These are phyloP conservation scores for Orbilia oligospora DNA, from an alignment of 2,329 filamentous ascomycete genomes.

Conservation along the genomic window DNA sequence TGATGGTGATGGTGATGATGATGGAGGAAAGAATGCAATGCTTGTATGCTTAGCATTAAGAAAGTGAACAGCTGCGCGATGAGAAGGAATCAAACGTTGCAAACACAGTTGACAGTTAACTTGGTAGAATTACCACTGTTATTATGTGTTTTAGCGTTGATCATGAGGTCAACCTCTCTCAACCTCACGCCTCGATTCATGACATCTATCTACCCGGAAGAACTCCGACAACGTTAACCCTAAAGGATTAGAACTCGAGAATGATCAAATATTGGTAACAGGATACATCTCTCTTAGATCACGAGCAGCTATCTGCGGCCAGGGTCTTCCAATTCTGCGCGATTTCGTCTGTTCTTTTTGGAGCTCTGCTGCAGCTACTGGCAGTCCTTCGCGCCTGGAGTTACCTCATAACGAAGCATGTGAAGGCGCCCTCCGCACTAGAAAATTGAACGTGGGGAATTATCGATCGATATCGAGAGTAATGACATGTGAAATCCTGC, in stretches of 20 bases:
- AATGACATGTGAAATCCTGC: conserved; percentile 56
- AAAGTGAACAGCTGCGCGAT: conserved; percentile 12
- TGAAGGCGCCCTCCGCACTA: conserved; percentile 30
- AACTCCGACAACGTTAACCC: conserved; percentile 4
- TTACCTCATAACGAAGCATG: conserved; percentile 50
- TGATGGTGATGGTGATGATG: conserved; percentile 18
- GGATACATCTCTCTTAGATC: background rate
- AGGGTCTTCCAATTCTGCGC: conserved; percentile 30
- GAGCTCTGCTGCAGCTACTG: conserved; percentile 36
- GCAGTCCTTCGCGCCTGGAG: conserved; percentile 28
- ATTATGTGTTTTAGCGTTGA: conserved; percentile 55
- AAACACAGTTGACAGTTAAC: background rate
- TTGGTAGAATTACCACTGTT: too few relatives aligned
- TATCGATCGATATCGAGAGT: conserved; percentile 3
- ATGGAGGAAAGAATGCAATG: conserved; percentile 5
- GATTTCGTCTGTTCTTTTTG: conserved; percentile 25
- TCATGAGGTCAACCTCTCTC: conserved; percentile 57
- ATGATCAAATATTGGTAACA: background rate
- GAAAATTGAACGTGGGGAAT: conserved; percentile 39
- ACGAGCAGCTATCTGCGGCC: conserved; percentile 25
- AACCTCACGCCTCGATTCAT: conserved; percentile 3
- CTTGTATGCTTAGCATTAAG: too few relatives aligned
- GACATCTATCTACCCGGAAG: conserved; percentile 12
- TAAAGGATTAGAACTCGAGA: background rate
- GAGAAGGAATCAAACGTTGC: conserved; percentile 14